phyloP scores from a whole-genome alignment of 768 basidiomycete species.

The Floccularia luteovirens region DNA sequence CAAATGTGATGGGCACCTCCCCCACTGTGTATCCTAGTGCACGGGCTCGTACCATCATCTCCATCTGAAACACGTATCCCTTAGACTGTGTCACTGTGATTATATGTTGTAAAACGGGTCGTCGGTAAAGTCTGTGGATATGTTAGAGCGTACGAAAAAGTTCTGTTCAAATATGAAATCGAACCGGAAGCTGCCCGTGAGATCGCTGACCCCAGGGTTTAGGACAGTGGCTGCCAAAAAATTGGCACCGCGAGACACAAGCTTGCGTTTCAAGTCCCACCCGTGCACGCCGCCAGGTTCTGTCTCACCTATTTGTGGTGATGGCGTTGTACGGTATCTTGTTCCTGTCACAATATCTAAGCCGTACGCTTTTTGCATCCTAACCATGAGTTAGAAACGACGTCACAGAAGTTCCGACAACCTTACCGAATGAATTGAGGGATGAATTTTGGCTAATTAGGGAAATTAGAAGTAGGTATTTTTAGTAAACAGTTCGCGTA shows the following conservation, averaged over 20 bases:
- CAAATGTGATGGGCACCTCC: slow-evolving; percentile 91
- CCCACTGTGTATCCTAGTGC: slow-evolving; percentile 81
- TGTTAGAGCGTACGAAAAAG: slow-evolving; percentile 2
- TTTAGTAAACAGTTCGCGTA: slow-evolving; percentile 26
- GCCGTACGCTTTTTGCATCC: slow-evolving; percentile 79
- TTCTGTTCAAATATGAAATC: slow-evolving; percentile 9
- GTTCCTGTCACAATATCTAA: slow-evolving; percentile 93
- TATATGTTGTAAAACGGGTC: slow-evolving; percentile 70
- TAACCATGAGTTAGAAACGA: slow-evolving; percentile 14
- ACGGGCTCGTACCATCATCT: slow-evolving; percentile 91
- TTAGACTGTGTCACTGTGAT: slow-evolving; percentile 81
- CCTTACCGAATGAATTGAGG: slow-evolving; percentile 81
- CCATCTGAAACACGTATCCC: slow-evolving; percentile 97
- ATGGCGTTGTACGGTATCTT: slow-evolving; percentile 64
- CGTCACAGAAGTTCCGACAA: not conserved
- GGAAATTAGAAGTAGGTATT: not conserved
- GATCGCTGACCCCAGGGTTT: slow-evolving; percentile 79
- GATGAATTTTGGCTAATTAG: slow-evolving; percentile 81
- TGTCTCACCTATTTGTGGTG: slow-evolving; percentile 48
- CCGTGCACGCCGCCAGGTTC: slow-evolving; percentile 83
- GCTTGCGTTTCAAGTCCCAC: slow-evolving; percentile 87
- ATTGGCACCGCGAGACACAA: slow-evolving; percentile 86
- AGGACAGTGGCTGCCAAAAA: slow-evolving; percentile 84
- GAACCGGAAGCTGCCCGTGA: slow-evolving; percentile 87
- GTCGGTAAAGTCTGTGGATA: slow-evolving; percentile 58